These are phyloP conservation scores for Halophytophthora polymorphica DNA, from an alignment of 352 stramenopile genomes.

Conservation along the genomic window DNA sequence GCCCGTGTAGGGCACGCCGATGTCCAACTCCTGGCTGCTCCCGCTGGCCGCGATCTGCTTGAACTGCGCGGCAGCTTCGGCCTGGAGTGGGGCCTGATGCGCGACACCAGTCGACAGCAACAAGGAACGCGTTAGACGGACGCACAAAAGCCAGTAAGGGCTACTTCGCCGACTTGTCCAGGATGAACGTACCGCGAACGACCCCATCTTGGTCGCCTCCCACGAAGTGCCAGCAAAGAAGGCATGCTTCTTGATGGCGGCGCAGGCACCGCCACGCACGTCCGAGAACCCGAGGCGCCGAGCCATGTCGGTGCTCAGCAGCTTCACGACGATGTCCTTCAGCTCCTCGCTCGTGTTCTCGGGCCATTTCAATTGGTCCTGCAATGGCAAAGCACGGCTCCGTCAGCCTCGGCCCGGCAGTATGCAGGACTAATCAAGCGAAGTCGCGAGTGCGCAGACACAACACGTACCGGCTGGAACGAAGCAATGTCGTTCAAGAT, in stretches of 20 bases:
- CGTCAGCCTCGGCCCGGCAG: background rate
- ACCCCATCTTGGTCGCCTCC: constrained; percentile 78
- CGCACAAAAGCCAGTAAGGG: background rate
- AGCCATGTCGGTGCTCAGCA: constrained; percentile 57
- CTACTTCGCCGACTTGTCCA: too few relatives aligned
- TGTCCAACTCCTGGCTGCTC: constrained; percentile 57
- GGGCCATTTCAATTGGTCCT: constrained; percentile 71
- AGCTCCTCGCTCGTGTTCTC: constrained; percentile 62
- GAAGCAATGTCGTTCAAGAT: constrained; percentile 86
- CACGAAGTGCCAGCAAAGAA: constrained; percentile 85
- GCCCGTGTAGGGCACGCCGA: constrained; percentile 65
- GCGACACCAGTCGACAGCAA: constrained; percentile 2
- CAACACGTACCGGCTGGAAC: constrained; percentile 64
- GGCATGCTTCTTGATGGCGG: constrained; percentile 73
- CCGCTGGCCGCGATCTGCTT: constrained; percentile 61
- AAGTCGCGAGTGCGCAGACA: too few relatives aligned
- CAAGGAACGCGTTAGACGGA: constrained; percentile 1
- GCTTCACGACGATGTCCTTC: constrained; percentile 63
- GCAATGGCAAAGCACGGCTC: background rate
- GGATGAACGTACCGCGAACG: constrained; percentile 60
- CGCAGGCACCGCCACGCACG: constrained; percentile 54
- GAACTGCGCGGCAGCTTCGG: constrained; percentile 62
- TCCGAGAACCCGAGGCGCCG: constrained; percentile 54
- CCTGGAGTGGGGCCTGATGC: constrained; percentile 66
- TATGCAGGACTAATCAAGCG: background rate